Percentiles rank a stretch among this genome's conserved stretches.
These are phyloP conservation scores for Verticillium klebahnii DNA, from an alignment of 2,329 filamentous ascomycete genomes.

Conservation along the genomic window DNA sequence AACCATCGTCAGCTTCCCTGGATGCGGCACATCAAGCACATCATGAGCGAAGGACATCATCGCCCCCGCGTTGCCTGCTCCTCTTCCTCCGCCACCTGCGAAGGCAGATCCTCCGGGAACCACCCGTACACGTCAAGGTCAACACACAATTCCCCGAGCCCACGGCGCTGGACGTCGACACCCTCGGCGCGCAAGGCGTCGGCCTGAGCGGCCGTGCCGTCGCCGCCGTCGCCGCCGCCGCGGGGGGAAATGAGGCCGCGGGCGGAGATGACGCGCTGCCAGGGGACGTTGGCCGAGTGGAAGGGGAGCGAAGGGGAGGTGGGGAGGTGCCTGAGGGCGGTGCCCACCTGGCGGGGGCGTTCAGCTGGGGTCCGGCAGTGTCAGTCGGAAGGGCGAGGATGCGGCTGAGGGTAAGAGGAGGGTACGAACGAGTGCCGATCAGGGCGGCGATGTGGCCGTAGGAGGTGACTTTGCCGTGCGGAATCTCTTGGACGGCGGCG, in stretches of 20 bases:
- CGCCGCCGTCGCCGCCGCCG: conserved; percentile 20
- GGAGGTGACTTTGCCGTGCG: conserved; percentile 75
- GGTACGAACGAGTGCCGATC: conserved; percentile 63
- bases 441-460: conserved; percentile 78
- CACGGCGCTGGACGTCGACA: conserved; percentile 41
- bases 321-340: conserved; percentile 84
- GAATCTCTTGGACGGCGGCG: conserved; percentile 79
- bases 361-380: conserved; percentile 45
- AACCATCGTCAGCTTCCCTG: too few species aligned
- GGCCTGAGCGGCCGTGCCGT: conserved; percentile 45
- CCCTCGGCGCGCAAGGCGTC: conserved; percentile 45
- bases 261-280: conserved; percentile 89
- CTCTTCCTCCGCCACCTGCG: conserved; percentile 25
- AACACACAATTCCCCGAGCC: conserved; percentile 47
- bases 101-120: conserved; percentile 49
- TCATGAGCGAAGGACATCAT: too few species aligned
- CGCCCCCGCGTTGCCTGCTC: background rate
- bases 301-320: conserved; percentile 47
- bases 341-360: conserved; percentile 77
- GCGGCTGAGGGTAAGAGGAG: background rate
- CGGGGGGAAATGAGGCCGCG: conserved; percentile 77
- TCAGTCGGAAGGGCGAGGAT: background rate
- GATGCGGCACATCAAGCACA: too few species aligned
- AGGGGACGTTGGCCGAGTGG: conserved; percentile 78
- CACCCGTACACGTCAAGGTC: conserved; percentile 49